Evolutionary conservation across 805 yeast genomes (phyloP), one percentile per base, ranked within the genome.

Genomic region (Suhomyces sp.): DNA sequence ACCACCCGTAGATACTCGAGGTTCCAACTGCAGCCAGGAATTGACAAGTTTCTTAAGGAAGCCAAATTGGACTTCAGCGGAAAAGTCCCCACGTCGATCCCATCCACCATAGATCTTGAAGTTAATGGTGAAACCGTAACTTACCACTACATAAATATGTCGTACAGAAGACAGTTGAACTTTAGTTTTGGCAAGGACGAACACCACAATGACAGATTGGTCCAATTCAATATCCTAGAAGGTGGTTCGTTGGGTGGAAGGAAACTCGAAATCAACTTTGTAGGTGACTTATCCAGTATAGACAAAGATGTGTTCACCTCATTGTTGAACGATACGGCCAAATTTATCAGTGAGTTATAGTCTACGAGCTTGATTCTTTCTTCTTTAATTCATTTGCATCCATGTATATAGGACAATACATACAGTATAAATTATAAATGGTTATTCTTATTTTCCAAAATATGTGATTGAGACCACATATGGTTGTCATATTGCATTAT

Each of bases 241-340:
- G 85, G 86, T n/a, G 87, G 87, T 3, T 65, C 74, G 6, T 68
- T 81, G 45, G 86, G 86, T 10, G 87, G 87, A 1, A 69, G 83
- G 53, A 67, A 73, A 24, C 55, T 71, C 7, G 87, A 84, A 62
- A 73, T 81, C 51, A 69, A 75, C 55, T 65, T 83, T 55, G 77
- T 80, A 47, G 74, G 81, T 40, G 66, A 71, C 50, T 50, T 67
- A 53, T 56, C 57, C 41, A 62, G 60, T 6, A 48, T 63, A 19
- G 57, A 54, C 44, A 60, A 63, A 24, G 62, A 52, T 2, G 56
- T 56, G 49, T 67, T 75, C 46, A 60, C 59, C 27, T 50, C 48
- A 6, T 59, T 76, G 46, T 29, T 76, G 26, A 60, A 62, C 31
- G 71, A 60, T 45, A 53, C 59, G 8, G 33, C 51, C 44, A 48